Evolutionary conservation across 305 asterid species (phyloP).

Genomic region (Fraxinus sp.): DNA sequence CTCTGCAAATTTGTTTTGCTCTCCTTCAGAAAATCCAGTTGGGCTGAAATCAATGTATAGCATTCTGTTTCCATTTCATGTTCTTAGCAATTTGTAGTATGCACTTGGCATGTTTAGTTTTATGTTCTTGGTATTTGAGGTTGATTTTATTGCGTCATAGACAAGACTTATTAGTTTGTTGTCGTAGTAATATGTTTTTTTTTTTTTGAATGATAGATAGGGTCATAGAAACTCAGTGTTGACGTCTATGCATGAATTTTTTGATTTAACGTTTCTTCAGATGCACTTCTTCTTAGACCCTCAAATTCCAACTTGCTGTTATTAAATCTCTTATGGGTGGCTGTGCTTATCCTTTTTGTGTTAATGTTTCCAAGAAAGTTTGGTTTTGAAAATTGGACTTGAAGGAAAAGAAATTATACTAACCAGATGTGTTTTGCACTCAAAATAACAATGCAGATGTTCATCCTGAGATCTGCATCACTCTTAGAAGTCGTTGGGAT

Average conservation of each 20-base stretch:
- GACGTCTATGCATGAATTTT: neutral
- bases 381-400: neutral
- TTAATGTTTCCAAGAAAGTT: neutral
- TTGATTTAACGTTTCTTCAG: slow-evolving; percentile 6
- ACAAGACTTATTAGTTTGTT: neutral
- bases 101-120: neutral
- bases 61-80: slow-evolving; percentile 4
- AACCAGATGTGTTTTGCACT: slow-evolving; percentile 1
- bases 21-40: slow-evolving; percentile 6
- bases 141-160: neutral
- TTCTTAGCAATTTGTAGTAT: neutral
- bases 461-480: neutral
- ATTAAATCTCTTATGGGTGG: slow-evolving; percentile 10
- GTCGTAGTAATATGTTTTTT: neutral
- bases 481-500: slow-evolving; percentile 4
- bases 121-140: neutral
- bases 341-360: neutral
- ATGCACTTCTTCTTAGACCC: neutral
- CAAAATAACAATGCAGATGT: slow-evolving; percentile 21
- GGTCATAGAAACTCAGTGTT: neutral
- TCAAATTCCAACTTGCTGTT: slow-evolving; percentile 6
- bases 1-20: slow-evolving; percentile 33
- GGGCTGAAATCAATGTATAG: slow-evolving; percentile 14
- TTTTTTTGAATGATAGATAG: neutral
- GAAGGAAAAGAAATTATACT: neutral